Evolutionary conservation across 352 stramenopile genomes (phyloP), one percentile per base, ranked within the genome.

Genomic region (Phytophthora boehmeriae): DNA sequence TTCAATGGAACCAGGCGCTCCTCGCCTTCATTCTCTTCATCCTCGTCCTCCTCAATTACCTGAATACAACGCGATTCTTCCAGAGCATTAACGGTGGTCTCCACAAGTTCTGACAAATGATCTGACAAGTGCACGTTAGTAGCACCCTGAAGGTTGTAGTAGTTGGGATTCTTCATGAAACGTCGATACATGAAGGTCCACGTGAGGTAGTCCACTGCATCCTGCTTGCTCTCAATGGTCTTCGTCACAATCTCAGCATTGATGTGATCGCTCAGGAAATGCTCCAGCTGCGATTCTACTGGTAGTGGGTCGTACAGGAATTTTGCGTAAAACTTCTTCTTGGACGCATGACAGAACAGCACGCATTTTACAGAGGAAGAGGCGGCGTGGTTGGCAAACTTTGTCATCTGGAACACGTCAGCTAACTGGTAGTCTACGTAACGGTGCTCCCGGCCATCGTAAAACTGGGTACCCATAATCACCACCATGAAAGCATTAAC

Each of bases 171-270:
- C 75, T 99, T 98, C 50, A 97, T 89, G 28, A 99, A 75, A 8
- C 98, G 93, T 5, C 97, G 91, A 75, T 99, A 99, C 80, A 99
- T 95, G 51, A 99, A 98, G 2, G 97, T 99, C 98, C 98, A 99
- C 36, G 98, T 99, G 22, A 99, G 80, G 72, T 99, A 99, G 65
- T 99, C 97, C 34, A 99, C 96, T 0, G 97, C 97, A 51, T 99
- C 97, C 66, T 99, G 96, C 83, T 99, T 99, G 69, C 85, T 98
- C 64, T 98, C 95, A 50, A 99, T 98, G 8, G 92, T 99, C 73
- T 98, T 97, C 0, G 95, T 98, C 22, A 99, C 97, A 69, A 99
- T 97, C 67, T 99, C 98, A 13, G 97, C 98, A 63, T 99, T 99
- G 27, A 99, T 87, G 71, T 99, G 96, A 73, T 99, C 97, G 62